phyloP scores from a whole-genome alignment of 306 rosid genomes.

The Gleditsia sinensis region DNA sequence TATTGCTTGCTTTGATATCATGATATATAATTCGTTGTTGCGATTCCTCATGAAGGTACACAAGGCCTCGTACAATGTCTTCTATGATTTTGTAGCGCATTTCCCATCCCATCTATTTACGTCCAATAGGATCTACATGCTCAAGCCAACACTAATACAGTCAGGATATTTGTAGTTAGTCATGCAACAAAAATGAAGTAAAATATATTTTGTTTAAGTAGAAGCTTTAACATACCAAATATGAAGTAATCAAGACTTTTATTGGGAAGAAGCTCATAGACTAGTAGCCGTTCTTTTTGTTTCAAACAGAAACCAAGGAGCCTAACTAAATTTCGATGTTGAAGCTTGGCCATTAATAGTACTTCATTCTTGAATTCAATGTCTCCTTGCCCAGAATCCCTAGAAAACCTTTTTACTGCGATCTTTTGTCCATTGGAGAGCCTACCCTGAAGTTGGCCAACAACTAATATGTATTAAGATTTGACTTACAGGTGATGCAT shows the following conservation, averaged over 20 bases:
- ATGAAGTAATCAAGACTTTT: background rate
- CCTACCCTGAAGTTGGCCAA: constrained; percentile 8
- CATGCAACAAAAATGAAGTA: background rate
- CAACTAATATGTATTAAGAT: background rate
- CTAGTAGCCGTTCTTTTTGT: background rate
- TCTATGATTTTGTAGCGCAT: background rate
- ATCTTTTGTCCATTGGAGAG: background rate
- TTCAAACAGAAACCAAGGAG: background rate
- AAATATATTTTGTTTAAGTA: background rate
- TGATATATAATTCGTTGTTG: background rate
- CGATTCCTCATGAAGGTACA: background rate
- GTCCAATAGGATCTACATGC: background rate
- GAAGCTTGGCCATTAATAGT: background rate
- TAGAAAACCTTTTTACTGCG: background rate
- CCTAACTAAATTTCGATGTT: background rate
- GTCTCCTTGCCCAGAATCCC: background rate
- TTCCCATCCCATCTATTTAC: background rate
- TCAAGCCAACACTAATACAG: background rate
- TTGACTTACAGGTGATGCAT: background rate
- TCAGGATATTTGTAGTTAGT: too few relatives aligned
- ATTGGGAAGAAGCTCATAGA: background rate
- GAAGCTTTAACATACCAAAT: background rate
- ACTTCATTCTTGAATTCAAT: background rate
- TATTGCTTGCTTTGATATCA: too few relatives aligned
- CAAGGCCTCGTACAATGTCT: background rate